Evolutionary conservation across 2,329 filamentous ascomycete species (phyloP).

Genomic region (Claviceps fusiformis): DNA sequence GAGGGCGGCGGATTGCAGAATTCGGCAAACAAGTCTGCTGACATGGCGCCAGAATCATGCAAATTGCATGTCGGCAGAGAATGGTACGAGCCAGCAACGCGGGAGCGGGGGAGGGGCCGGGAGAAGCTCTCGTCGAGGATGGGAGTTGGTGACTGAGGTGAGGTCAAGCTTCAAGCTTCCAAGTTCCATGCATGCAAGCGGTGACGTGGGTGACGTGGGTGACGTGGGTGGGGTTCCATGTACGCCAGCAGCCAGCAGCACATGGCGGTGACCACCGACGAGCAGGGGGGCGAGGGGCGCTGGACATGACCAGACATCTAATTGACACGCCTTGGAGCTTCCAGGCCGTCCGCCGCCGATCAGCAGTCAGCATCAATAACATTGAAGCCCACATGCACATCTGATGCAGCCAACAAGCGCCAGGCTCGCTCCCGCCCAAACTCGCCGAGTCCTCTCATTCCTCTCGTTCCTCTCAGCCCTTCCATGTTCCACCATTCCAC

Average conservation of each 20-base stretch:
- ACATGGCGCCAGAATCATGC: slow-evolving; percentile 30
- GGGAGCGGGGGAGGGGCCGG: neutral
- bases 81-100: neutral
- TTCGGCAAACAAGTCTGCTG: slow-evolving; percentile 51
- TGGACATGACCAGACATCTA: neutral
- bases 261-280: no score
- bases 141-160: neutral
- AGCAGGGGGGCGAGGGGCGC: neutral
- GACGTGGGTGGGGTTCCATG: no score
- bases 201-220: no score
- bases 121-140: neutral
- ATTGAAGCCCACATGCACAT: no score
- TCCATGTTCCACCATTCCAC: no score
- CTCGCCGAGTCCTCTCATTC: neutral
- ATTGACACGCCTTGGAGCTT: neutral
- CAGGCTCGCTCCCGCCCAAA: neutral
- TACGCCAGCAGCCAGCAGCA: no score
- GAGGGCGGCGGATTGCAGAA: slow-evolving; percentile 37
- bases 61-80: neutral
- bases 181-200: no score
- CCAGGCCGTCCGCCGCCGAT: neutral
- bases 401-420: neutral
- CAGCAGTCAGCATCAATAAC: neutral
- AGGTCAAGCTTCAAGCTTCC: neutral
- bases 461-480: neutral